Conservation (phyloP, 805 yeast genomes). For the Suhomyces tanzawaensis region DNA sequence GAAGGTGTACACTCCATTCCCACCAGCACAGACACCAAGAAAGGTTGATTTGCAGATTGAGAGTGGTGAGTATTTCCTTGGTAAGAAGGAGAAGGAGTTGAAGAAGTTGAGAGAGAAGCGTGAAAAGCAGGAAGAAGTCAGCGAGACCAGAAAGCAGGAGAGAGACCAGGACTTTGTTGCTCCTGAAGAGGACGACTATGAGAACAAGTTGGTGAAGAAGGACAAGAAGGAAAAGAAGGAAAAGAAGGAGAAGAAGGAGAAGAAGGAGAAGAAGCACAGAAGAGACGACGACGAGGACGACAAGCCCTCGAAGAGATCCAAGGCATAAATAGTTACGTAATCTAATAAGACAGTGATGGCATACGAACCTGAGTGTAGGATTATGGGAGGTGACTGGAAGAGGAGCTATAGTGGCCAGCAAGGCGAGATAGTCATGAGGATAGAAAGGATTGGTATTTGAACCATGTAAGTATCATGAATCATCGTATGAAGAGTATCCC, state of each 20-base stretch:
- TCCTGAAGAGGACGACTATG: constrained; percentile 70
- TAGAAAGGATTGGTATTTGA: no score
- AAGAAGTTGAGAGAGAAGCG: constrained; percentile 73
- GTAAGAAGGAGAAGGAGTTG: constrained; percentile 75
- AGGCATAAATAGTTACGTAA: no score
- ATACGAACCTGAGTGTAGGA: not conserved
- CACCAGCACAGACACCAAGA: constrained; percentile 95
- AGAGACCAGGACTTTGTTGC: constrained; percentile 79
- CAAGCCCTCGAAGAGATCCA: constrained; percentile 4
- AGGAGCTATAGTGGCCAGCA: no score
- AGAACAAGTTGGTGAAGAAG: constrained; percentile 33
- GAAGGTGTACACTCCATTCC: constrained; percentile 96
- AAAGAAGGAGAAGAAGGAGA: constrained; percentile 23
- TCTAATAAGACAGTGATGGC: not conserved
- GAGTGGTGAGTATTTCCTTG: constrained; percentile 96
- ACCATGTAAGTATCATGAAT: no score
- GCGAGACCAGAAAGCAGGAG: constrained; percentile 62
- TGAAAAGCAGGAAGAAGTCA: constrained; percentile 71
- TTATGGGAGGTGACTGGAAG: no score
- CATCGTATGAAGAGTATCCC: no score
- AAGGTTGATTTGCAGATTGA: constrained; percentile 96
- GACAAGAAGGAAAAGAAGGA: constrained; percentile 29
- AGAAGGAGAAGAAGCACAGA: constrained; percentile 21
- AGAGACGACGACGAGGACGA: constrained; percentile 6
- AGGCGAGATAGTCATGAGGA: no score